These are phyloP conservation scores for Salix suchowensis DNA, from an alignment of 345 rosid genomes.

Conservation along the genomic window DNA sequence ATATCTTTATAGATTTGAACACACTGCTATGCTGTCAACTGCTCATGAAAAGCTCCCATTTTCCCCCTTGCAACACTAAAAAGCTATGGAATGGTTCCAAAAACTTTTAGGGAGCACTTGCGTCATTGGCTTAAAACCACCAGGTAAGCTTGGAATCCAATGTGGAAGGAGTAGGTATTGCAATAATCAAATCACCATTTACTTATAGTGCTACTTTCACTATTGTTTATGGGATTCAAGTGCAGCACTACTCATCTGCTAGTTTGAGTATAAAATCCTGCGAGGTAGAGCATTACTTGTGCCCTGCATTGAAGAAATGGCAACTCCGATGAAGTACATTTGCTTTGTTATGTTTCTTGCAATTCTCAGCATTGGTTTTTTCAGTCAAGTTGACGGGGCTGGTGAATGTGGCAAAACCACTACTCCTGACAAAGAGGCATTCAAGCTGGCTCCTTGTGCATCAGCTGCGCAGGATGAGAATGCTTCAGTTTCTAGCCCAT, in stretches of 20 bases:
- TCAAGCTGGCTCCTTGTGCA: slow-evolving; percentile 81
- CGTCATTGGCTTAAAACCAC: slow-evolving; percentile 28
- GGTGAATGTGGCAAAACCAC: slow-evolving; percentile 76
- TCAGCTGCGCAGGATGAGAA: slow-evolving; percentile 52
- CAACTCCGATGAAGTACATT: slow-evolving; percentile 31
- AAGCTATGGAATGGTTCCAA: slow-evolving; percentile 26
- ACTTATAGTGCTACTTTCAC: slow-evolving; percentile 62
- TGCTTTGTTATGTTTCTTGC: slow-evolving; percentile 38
- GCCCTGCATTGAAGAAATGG: slow-evolving; percentile 38
- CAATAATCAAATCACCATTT: slow-evolving; percentile 27
- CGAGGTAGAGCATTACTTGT: slow-evolving; percentile 9
- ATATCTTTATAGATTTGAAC: not conserved
- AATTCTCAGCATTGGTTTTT: slow-evolving; percentile 31
- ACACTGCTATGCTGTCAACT: slow-evolving; percentile 24
- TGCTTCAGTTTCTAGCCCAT: slow-evolving; percentile 54
- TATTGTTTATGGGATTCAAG: slow-evolving; percentile 31
- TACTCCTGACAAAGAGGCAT: slow-evolving; percentile 68
- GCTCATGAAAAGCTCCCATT: slow-evolving; percentile 23
- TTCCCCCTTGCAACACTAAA: slow-evolving; percentile 10
- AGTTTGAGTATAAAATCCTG: slow-evolving; percentile 41
- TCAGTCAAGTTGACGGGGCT: slow-evolving; percentile 48
- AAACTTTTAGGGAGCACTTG: slow-evolving; percentile 22
- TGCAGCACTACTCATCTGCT: slow-evolving; percentile 18
- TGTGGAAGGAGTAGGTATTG: slow-evolving; percentile 39
- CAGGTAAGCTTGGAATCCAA: slow-evolving; percentile 9